phyloP scores from a whole-genome alignment of 2,329 filamentous ascomycete species.

The Mariannaea sp. region DNA sequence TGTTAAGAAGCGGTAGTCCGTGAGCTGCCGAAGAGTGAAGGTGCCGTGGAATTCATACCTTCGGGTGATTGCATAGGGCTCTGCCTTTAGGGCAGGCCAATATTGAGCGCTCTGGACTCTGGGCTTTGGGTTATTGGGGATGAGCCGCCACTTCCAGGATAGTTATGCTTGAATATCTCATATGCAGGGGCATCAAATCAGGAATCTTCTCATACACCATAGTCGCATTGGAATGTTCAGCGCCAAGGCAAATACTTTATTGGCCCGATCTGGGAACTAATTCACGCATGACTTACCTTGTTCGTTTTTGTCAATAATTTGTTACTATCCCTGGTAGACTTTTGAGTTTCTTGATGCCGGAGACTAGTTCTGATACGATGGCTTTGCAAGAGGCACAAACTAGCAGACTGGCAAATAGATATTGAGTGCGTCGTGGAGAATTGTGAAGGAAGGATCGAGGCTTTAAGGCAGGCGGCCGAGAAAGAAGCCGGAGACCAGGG shows the following conservation, averaged over 20 bases:
- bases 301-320: not conserved
- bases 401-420: conserved; percentile 6
- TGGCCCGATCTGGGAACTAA: not conserved
- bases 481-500: not conserved
- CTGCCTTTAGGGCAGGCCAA: not conserved
- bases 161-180: not conserved
- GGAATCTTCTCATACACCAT: not conserved
- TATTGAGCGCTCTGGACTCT: no score
- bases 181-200: not conserved
- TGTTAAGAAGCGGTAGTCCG: conserved; percentile 5
- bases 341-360: conserved; percentile 9
- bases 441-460: conserved; percentile 7
- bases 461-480: conserved; percentile 1
- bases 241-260: not conserved
- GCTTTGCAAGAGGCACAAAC: conserved; percentile 7
- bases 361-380: conserved; percentile 14
- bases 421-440: conserved; percentile 3
- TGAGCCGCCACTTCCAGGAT: not conserved
- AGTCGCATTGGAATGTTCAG: not conserved
- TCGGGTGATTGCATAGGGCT: no score
- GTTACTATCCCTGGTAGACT: conserved; percentile 1
- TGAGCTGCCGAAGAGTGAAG: not conserved
- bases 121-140: no score
- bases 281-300: not conserved
- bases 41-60: not conserved